Evolutionary conservation across 768 basidiomycete species (phyloP).

Genomic region (Trametes maxima): DNA sequence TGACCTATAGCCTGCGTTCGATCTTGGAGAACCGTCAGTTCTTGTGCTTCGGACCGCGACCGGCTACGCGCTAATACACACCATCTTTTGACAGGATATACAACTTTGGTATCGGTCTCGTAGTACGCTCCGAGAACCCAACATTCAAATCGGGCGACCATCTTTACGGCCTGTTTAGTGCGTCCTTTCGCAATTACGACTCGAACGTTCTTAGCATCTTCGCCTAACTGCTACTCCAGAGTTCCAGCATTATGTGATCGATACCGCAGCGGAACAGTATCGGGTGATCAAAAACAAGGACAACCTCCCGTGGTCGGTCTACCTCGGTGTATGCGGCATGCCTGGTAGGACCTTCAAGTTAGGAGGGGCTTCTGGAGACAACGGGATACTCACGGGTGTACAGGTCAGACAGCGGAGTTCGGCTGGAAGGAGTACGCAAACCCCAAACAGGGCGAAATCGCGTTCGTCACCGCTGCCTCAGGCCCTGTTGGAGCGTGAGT

Average conservation of each 20-base stretch:
- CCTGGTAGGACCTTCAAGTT: constrained; percentile 23
- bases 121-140: constrained; percentile 31
- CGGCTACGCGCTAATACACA: background rate
- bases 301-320: constrained; percentile 50
- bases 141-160: constrained; percentile 29
- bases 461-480: constrained; percentile 48
- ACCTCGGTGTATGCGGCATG: constrained; percentile 54
- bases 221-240: constrained; percentile 25
- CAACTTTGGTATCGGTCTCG: constrained; percentile 31
- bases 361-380: too few species aligned
- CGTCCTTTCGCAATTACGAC: constrained; percentile 30
- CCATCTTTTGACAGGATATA: constrained; percentile 12
- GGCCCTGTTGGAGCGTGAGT: constrained; percentile 64
- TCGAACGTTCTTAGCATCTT: background rate
- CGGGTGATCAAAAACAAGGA: constrained; percentile 43
- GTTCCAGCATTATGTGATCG: constrained; percentile 46
- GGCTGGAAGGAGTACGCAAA: constrained; percentile 46
- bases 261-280: constrained; percentile 13
- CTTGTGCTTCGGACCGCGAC: background rate
- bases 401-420: constrained; percentile 38
- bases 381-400: background rate
- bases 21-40: constrained; percentile 33
- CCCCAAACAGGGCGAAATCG: constrained; percentile 51
- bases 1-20: constrained; percentile 22
- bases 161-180: constrained; percentile 28